Percentiles rank a stretch among this genome's conserved stretches.
These are phyloP conservation scores for Amylocystis lapponica DNA, from an alignment of 768 basidiomycete genomes.

Conservation along the genomic window DNA sequence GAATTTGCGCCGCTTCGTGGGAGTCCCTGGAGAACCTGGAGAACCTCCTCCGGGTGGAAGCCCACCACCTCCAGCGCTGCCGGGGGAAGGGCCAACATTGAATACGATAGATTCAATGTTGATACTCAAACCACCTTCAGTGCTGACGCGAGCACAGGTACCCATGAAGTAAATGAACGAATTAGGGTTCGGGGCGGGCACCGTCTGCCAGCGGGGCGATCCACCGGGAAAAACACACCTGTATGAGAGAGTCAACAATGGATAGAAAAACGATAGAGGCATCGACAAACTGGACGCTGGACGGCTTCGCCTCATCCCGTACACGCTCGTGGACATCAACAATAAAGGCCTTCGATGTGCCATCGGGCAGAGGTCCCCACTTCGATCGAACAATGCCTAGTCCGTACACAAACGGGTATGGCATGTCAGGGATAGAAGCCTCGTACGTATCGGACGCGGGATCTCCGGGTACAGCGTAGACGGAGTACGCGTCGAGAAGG, in stretches of 20 bases:
- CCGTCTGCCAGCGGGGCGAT: not conserved
- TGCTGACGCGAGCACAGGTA: not conserved
- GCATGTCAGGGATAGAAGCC: slow-evolving; percentile 1
- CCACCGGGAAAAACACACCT: not conserved
- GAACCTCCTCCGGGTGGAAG: no score
- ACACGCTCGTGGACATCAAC: not conserved
- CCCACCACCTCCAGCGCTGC: not conserved
- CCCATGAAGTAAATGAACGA: not conserved
- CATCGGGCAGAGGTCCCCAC: not conserved
- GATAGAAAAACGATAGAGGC: not conserved
- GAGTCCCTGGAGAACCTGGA: no score
- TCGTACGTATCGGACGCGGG: slow-evolving; percentile 3
- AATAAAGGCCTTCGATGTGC: not conserved
- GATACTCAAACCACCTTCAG: not conserved
- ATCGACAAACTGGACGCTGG: not conserved
- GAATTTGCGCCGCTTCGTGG: not conserved
- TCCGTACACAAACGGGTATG: not conserved
- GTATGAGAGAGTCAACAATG: no score
- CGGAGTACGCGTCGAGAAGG: slow-evolving; percentile 4
- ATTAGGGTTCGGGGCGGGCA: not conserved
- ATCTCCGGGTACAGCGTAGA: slow-evolving; percentile 4
- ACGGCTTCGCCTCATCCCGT: not conserved
- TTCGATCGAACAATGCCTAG: not conserved
- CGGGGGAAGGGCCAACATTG: not conserved
- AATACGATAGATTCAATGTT: not conserved